A percentile compares a stretch with the other conserved stretches of the same genome.
These are phyloP conservation scores for Macrophomina phaseolina DNA, from an alignment of 2,329 filamentous ascomycete genomes.

Conservation along the genomic window DNA sequence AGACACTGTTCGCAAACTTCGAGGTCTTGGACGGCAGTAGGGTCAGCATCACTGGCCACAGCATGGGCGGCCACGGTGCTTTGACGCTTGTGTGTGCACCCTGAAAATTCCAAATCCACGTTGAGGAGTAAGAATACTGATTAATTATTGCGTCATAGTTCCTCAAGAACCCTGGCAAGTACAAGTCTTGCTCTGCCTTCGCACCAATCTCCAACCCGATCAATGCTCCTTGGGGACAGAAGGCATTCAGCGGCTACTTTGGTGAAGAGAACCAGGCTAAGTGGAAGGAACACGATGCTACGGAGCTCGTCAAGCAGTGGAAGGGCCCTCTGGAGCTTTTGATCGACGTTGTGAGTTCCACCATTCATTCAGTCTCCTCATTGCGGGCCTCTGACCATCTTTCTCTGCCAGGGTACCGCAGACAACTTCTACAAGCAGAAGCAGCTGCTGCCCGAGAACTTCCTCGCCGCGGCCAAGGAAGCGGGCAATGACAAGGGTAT, in stretches of 20 bases:
- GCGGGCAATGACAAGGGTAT: constrained; percentile 73
- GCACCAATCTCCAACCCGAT: constrained; percentile 88
- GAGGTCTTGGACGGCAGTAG: constrained; percentile 70
- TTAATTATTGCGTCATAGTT: constrained; percentile 56
- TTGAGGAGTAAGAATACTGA: neutral
- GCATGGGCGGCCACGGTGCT: constrained; percentile 96
- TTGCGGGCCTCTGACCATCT: neutral
- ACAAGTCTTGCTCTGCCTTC: constrained; percentile 87
- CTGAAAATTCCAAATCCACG: neutral
- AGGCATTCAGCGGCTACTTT: constrained; percentile 92
- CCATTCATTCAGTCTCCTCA: neutral
- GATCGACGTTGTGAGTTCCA: constrained; percentile 79
- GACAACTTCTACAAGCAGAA: constrained; percentile 97
- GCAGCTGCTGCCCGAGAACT: constrained; percentile 93
- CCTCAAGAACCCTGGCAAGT: constrained; percentile 88
- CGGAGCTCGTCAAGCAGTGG: constrained; percentile 82
- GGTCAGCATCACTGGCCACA: constrained; percentile 89
- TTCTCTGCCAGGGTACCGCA: constrained; percentile 74
- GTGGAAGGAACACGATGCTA: constrained; percentile 92
- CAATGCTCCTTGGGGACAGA: constrained; percentile 90
- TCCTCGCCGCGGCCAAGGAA: constrained; percentile 78
- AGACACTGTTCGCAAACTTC: constrained; percentile 74
- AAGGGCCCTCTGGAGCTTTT: constrained; percentile 75
- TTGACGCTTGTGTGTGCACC: constrained; percentile 68
- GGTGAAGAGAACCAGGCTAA: constrained; percentile 72